Conservation (phyloP, 352 stramenopile genomes). For the Pythium guiyangense region DNA sequence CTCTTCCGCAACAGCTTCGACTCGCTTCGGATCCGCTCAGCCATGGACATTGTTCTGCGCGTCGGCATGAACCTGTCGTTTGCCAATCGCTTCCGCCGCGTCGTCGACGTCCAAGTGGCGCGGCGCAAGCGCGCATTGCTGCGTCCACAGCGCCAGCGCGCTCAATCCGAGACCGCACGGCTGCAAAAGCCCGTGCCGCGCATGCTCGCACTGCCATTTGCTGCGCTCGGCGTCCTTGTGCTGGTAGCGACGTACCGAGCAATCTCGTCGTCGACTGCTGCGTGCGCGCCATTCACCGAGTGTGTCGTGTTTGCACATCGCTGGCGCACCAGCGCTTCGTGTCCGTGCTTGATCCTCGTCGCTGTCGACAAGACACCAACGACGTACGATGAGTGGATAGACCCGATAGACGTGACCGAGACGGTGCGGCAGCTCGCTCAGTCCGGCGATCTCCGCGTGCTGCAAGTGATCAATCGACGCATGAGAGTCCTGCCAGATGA, state of each 20-base stretch:
- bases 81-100: neutral
- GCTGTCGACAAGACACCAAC: too few species aligned
- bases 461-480: neutral
- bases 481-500: neutral
- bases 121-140: constrained; percentile 72
- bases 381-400: too few species aligned
- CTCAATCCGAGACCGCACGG: constrained; percentile 67
- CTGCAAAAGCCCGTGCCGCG: neutral
- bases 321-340: neutral
- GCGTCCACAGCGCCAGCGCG: constrained; percentile 72
- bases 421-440: neutral
- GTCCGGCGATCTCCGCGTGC: neutral
- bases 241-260: neutral
- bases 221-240: neutral
- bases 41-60: neutral
- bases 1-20: neutral
- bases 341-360: neutral
- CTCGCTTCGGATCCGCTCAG: neutral
- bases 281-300: neutral
- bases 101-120: neutral
- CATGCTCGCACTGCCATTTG: neutral
- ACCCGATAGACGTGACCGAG: neutral
- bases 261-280: neutral
- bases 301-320: neutral
- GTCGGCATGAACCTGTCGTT: neutral